Evolutionary conservation across 2,329 filamentous ascomycete genomes (phyloP).

Genomic region (Phyllosticta paracitricarpa): DNA sequence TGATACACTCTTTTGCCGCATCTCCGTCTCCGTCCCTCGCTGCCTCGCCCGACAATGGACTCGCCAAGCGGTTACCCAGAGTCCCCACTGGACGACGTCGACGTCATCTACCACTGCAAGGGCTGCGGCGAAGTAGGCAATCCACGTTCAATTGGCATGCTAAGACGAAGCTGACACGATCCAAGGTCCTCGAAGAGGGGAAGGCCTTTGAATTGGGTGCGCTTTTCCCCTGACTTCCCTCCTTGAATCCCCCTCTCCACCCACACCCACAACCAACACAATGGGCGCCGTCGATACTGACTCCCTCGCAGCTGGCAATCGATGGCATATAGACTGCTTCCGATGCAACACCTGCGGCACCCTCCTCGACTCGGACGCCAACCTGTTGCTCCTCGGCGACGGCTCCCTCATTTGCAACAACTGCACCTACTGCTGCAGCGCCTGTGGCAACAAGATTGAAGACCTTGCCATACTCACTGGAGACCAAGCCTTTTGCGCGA

Average conservation of each 20-base stretch:
- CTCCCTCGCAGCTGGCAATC: slow-evolving; percentile 62
- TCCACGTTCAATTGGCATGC: slow-evolving; percentile 9
- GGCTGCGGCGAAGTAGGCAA: slow-evolving; percentile 39
- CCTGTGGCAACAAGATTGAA: slow-evolving; percentile 95
- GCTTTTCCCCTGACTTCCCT: slow-evolving; percentile 11
- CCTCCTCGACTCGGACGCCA: slow-evolving; percentile 94
- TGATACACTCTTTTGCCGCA: neutral
- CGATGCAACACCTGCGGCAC: slow-evolving; percentile 93
- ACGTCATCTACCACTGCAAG: slow-evolving; percentile 55
- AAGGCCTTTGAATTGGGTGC: slow-evolving; percentile 95
- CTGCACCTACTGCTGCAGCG: slow-evolving; percentile 97
- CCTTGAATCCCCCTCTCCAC: neutral
- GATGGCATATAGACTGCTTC: slow-evolving; percentile 99
- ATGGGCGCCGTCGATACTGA: slow-evolving; percentile 2
- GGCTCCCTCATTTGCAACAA: slow-evolving; percentile 98
- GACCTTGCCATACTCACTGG: slow-evolving; percentile 94
- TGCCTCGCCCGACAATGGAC: slow-evolving; percentile 34
- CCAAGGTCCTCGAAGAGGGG: slow-evolving; percentile 90
- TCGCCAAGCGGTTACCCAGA: slow-evolving; percentile 46
- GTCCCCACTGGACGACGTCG: slow-evolving; percentile 31
- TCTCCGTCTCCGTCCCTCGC: slow-evolving; percentile 1
- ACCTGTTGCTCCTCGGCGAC: slow-evolving; percentile 91
- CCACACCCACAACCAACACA: neutral
- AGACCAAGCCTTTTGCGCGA: slow-evolving; percentile 94
- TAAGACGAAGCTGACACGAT: slow-evolving; percentile 12